Evolutionary conservation across 352 stramenopile species (phyloP).

Genomic region (Phytopythium delawarense): DNA sequence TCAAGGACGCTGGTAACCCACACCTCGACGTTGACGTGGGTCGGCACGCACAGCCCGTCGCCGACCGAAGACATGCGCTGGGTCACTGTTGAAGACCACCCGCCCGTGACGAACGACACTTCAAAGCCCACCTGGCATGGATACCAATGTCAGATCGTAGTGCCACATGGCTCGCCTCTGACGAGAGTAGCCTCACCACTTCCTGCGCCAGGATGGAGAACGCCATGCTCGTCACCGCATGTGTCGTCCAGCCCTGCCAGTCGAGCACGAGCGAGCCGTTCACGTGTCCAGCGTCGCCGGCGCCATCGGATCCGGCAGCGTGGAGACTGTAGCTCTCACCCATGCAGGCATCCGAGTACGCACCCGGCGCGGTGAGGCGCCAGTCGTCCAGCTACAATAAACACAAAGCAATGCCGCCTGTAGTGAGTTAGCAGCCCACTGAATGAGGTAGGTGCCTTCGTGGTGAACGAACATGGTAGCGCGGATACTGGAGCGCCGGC

Average conservation of each 20-base stretch:
- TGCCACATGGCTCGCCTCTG: background rate
- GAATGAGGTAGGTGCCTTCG: no score
- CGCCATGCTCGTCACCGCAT: slow-evolving; percentile 29
- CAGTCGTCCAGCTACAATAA: no score
- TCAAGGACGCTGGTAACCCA: slow-evolving; percentile 16
- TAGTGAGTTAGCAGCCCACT: no score
- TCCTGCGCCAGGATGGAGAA: slow-evolving; percentile 45
- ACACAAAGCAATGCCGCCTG: no score
- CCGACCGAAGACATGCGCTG: slow-evolving; percentile 29
- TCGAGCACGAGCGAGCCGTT: slow-evolving; percentile 29
- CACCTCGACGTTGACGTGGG: slow-evolving; percentile 34
- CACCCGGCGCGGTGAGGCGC: no score
- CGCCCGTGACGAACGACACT: slow-evolving; percentile 10
- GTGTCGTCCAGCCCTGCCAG: slow-evolving; percentile 35
- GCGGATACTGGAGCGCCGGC: no score
- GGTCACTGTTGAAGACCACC: background rate
- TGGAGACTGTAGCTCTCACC: slow-evolving; percentile 8
- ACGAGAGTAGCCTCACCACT: slow-evolving; percentile 15
- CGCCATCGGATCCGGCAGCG: slow-evolving; percentile 11
- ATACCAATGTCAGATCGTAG: background rate
- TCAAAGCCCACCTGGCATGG: slow-evolving; percentile 12
- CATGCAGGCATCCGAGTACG: no score
- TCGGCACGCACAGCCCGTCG: slow-evolving; percentile 22
- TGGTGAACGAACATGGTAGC: no score
- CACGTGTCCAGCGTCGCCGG: slow-evolving; percentile 10